A percentile compares a stretch with the other conserved stretches of the same genome.
phyloP scores from a whole-genome alignment of 2,329 filamentous ascomycete genomes.

The Cephalotrichum gorgonifer region DNA sequence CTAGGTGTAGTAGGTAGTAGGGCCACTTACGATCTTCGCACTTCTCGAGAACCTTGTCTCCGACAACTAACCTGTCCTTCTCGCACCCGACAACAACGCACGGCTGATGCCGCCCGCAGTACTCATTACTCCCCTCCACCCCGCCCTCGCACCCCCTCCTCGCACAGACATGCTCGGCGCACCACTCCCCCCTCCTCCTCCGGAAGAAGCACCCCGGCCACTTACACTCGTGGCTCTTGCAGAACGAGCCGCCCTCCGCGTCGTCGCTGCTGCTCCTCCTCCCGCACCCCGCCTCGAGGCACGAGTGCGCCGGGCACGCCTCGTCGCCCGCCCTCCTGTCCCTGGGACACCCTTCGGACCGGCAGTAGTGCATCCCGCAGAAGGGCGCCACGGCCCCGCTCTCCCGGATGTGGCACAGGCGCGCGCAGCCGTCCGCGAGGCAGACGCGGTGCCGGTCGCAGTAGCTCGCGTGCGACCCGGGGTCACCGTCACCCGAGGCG shows the following conservation, averaged over 20 bases:
- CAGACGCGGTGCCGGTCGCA: conserved; percentile 15
- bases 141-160: conserved; percentile 4
- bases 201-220: conserved; percentile 10
- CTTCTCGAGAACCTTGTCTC: conserved; percentile 1
- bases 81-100: conserved; percentile 4
- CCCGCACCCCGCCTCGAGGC: conserved; percentile 9
- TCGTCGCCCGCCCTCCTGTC: conserved; percentile 4
- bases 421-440: conserved; percentile 7
- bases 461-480: conserved; percentile 10
- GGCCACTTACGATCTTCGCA: conserved; percentile 4
- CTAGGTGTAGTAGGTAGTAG: not conserved
- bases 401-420: conserved; percentile 11
- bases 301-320: conserved; percentile 8
- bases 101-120: conserved; percentile 4
- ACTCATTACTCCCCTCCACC: not conserved
- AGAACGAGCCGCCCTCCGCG: conserved; percentile 7
- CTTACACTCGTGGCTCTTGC: conserved; percentile 12
- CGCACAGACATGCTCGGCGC: conserved; percentile 6
- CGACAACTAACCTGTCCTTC: not conserved
- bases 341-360: conserved; percentile 8
- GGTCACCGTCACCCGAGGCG: conserved; percentile 8
- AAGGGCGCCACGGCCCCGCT: conserved; percentile 6
- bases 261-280: conserved; percentile 1
- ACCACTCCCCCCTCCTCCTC: conserved; percentile 5
- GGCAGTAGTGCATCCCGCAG: conserved; percentile 12